Evolutionary conservation across 2,329 filamentous ascomycete species (phyloP).

Genomic region (Sporothrix variecibatus): DNA sequence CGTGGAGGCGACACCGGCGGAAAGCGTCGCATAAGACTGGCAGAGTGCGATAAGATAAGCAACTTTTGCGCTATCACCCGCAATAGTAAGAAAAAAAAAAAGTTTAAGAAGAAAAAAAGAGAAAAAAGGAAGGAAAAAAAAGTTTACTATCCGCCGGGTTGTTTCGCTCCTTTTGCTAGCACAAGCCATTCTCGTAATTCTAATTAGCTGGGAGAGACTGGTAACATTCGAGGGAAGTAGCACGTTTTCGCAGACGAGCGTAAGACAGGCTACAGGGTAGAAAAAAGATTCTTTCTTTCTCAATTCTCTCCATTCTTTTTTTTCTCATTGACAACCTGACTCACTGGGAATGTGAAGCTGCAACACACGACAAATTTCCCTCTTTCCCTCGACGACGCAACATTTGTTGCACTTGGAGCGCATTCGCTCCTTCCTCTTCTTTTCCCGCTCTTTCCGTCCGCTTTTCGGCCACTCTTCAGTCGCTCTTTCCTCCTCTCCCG

Average conservation of each 20-base stretch:
- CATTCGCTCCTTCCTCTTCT: not conserved
- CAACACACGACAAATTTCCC: not conserved
- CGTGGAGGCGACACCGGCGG: too few species aligned
- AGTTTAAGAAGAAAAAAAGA: not conserved
- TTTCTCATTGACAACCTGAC: not conserved
- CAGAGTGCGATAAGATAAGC: slow-evolving; percentile 14
- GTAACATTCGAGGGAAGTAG: not conserved
- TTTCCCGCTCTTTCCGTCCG: not conserved
- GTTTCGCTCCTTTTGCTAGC: slow-evolving; percentile 1
- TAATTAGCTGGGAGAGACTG: not conserved
- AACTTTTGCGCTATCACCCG: not conserved
- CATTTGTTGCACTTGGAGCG: slow-evolving; percentile 3
- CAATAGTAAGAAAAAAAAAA: not conserved
- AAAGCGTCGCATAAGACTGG: not conserved
- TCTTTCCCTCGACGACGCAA: not conserved
- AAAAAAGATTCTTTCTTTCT: not conserved
- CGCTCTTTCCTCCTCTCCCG: not conserved
- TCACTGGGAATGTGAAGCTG: not conserved
- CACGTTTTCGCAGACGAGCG: slow-evolving; percentile 1
- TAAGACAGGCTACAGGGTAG: not conserved
- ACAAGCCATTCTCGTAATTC: not conserved
- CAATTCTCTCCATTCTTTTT: not conserved
- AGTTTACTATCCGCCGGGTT: not conserved
- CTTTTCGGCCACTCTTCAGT: not conserved
- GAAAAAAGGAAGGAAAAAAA: slow-evolving; percentile 9